phyloP scores from a whole-genome alignment of 1,284 basidiomycete genomes.

The Gomphus bonarii region DNA sequence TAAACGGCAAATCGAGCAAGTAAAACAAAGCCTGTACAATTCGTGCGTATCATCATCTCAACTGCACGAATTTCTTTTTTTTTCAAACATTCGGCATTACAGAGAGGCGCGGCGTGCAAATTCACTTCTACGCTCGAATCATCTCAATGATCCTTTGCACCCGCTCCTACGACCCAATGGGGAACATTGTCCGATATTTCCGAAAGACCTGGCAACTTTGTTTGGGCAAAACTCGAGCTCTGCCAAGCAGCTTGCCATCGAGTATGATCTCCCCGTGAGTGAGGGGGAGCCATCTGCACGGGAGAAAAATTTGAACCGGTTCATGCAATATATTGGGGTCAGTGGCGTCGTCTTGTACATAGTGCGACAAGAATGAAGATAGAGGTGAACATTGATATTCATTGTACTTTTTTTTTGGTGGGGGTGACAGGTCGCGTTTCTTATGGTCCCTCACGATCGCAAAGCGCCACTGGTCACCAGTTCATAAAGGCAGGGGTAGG shows the following conservation, averaged over 20 bases:
- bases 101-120: conserved; percentile 44
- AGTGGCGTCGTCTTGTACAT: conserved; percentile 10
- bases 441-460: conserved; percentile 13
- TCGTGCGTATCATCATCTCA: conserved; percentile 26
- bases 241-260: conserved; percentile 27
- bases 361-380: not conserved
- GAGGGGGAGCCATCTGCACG: conserved; percentile 15
- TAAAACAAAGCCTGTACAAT: conserved; percentile 35
- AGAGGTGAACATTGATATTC: conserved; percentile 6
- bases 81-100: not conserved
- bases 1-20: conserved; percentile 20
- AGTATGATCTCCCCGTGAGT: conserved; percentile 31
- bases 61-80: conserved; percentile 4
- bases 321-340: conserved; percentile 24
- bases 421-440: conserved; percentile 12
- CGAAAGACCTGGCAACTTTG: conserved; percentile 27
- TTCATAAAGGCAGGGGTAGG: conserved; percentile 1
- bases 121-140: conserved; percentile 28
- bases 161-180: conserved; percentile 34
- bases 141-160: conserved; percentile 30
- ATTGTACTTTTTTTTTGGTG: conserved; percentile 6
- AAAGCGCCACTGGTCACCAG: conserved; percentile 3
- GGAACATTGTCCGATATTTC: conserved; percentile 17
- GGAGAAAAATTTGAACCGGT: conserved; percentile 32
- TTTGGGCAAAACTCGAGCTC: conserved; percentile 31